A percentile compares a stretch with the other conserved stretches of the same genome.
phyloP scores from a whole-genome alignment of 371 early-diverging fungal species.

The Catenaria anguillulae region DNA sequence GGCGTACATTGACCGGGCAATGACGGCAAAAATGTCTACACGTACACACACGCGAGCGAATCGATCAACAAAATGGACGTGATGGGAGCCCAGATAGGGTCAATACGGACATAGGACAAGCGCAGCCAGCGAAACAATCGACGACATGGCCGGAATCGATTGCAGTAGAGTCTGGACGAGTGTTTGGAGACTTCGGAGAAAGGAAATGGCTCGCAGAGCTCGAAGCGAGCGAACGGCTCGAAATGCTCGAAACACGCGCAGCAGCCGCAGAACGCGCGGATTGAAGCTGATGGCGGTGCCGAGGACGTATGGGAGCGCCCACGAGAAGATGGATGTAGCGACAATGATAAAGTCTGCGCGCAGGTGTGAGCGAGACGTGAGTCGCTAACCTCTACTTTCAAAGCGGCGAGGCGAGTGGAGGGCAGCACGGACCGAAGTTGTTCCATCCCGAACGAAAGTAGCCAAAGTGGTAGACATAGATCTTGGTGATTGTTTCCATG shows the following conservation, averaged over 20 bases:
- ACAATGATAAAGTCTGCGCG: constrained; percentile 16
- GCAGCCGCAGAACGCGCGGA: constrained; percentile 13
- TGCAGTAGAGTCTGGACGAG: constrained; percentile 18
- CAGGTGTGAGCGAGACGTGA: not conserved
- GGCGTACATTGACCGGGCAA: constrained; percentile 12
- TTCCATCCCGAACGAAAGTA: constrained; percentile 12
- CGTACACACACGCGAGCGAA: too few species aligned
- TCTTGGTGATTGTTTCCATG: constrained; percentile 7
- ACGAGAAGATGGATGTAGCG: constrained; percentile 11
- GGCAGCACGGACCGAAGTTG: constrained; percentile 6
- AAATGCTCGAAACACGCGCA: constrained; percentile 12
- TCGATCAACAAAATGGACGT: too few species aligned
- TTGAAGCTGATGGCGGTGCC: constrained; percentile 10
- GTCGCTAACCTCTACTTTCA: not conserved
- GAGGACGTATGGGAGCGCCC: constrained; percentile 13
- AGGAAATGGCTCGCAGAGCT: constrained; percentile 18
- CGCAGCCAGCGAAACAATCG: constrained; percentile 12
- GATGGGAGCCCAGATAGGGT: not conserved
- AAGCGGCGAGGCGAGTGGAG: not conserved
- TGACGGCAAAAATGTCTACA: constrained; percentile 16
- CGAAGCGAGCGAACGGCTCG: constrained; percentile 16
- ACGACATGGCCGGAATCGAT: constrained; percentile 23
- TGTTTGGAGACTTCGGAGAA: constrained; percentile 15
- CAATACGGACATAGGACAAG: constrained; percentile 13
- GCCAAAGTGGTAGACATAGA: constrained; percentile 3